A percentile compares a stretch with the other conserved stretches of the same genome.
These are phyloP conservation scores for Prunus dulcis DNA, from an alignment of 306 rosid species.

Conservation along the genomic window DNA sequence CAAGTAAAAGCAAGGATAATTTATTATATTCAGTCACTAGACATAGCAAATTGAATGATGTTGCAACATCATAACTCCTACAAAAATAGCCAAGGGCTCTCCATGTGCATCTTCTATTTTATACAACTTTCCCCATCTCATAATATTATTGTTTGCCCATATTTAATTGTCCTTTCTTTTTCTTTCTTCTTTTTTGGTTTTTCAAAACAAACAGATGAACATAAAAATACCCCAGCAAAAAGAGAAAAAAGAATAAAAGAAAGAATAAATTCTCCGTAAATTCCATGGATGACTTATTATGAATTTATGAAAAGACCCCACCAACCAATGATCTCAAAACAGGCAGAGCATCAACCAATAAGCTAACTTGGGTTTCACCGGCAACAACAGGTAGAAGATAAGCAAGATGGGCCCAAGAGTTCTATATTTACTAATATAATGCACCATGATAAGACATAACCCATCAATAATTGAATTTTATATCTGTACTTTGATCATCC, in stretches of 20 bases:
- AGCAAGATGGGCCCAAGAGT: constrained; percentile 30
- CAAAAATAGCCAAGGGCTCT: no score
- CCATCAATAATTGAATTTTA: not conserved
- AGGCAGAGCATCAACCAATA: constrained; percentile 2
- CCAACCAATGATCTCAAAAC: constrained; percentile 4
- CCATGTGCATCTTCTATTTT: not conserved
- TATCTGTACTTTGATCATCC: not conserved
- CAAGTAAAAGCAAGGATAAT: not conserved
- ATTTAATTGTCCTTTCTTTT: not conserved
- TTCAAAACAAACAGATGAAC: no score
- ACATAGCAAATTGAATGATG: not conserved
- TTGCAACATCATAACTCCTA: not conserved
- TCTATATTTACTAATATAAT: constrained; percentile 2
- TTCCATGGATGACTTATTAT: not conserved
- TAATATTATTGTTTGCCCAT: not conserved
- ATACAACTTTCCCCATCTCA: not conserved
- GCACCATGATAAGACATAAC: constrained; percentile 1
- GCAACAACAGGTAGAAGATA: constrained; percentile 35
- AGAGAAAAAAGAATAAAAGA: not conserved
- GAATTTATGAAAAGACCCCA: constrained; percentile 37
- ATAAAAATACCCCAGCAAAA: not conserved
- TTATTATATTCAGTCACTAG: not conserved
- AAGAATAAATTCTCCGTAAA: not conserved
- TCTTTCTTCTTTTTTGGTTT: not conserved
- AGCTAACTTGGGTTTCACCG: constrained; percentile 31